A percentile compares a stretch with the other conserved stretches of the same genome.
phyloP scores from a whole-genome alignment of 2,329 filamentous ascomycete genomes.

The Hansfordia pulvinata region DNA sequence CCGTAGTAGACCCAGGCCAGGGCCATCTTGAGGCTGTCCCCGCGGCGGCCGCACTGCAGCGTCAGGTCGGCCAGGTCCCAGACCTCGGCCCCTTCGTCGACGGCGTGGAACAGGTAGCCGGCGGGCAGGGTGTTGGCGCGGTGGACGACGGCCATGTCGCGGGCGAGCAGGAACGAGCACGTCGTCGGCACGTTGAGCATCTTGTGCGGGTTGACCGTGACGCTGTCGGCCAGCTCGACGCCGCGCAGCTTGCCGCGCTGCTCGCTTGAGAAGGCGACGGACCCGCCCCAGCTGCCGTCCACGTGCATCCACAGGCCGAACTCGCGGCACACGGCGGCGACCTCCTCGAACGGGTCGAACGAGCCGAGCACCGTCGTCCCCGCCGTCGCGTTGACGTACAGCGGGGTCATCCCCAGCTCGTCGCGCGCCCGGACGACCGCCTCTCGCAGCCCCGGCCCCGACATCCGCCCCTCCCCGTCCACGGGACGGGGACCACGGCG shows the following conservation, averaged over 20 bases:
- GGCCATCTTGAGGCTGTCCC: slow-evolving; percentile 77
- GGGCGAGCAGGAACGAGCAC: slow-evolving; percentile 75
- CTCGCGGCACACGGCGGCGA: slow-evolving; percentile 56
- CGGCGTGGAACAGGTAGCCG: slow-evolving; percentile 68
- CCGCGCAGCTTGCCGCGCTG: slow-evolving; percentile 55
- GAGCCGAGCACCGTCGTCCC: slow-evolving; percentile 88
- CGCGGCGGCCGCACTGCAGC: slow-evolving; percentile 80
- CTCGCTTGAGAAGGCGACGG: slow-evolving; percentile 60
- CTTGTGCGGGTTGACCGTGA: slow-evolving; percentile 91
- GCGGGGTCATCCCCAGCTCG: slow-evolving; percentile 59
- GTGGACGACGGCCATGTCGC: slow-evolving; percentile 67
- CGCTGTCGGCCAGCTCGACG: slow-evolving; percentile 59
- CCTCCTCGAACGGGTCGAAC: slow-evolving; percentile 65
- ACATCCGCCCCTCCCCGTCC: slow-evolving; percentile 60
- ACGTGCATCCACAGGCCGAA: slow-evolving; percentile 83
- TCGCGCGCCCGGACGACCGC: slow-evolving; percentile 50
- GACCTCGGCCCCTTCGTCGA: slow-evolving; percentile 27
- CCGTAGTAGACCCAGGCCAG: slow-evolving; percentile 88
- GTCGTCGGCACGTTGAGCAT: slow-evolving; percentile 90
- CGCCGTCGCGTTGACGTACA: slow-evolving; percentile 92
- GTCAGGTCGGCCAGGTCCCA: slow-evolving; percentile 91
- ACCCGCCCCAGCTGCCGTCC: slow-evolving; percentile 83
- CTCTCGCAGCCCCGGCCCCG: slow-evolving; percentile 47
- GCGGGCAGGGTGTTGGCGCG: slow-evolving; percentile 75
- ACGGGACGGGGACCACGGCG: slow-evolving; percentile 63